phyloP scores from a whole-genome alignment of 345 rosid genomes.

The Eucalyptus cladocalyx region DNA sequence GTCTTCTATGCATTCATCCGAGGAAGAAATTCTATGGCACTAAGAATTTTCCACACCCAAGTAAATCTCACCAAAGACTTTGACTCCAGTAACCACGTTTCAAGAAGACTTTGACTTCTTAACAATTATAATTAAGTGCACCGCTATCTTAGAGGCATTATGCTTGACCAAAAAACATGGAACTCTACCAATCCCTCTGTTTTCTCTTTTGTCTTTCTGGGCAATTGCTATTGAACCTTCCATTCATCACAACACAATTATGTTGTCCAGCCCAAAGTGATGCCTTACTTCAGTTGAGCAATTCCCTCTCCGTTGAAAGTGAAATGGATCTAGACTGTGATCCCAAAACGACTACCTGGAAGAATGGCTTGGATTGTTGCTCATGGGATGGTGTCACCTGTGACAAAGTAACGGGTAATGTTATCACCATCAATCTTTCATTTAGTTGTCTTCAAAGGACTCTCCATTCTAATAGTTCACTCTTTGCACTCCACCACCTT shows the following conservation, averaged over 20 bases:
- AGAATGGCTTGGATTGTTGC: neutral
- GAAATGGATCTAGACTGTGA: neutral
- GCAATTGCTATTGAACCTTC: neutral
- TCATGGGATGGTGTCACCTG: neutral
- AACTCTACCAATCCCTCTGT: neutral
- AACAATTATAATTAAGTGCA: neutral
- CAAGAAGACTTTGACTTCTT: neutral
- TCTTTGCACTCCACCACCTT: neutral
- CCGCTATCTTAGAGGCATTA: neutral
- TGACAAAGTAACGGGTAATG: neutral
- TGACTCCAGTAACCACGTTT: neutral
- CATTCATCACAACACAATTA: neutral
- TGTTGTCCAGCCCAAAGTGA: neutral
- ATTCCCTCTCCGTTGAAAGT: neutral
- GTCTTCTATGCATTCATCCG: fast-evolving
- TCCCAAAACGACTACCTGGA: neutral
- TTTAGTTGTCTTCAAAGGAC: neutral
- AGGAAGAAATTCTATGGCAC: neutral
- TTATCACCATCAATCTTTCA: neutral
- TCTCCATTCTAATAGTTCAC: neutral
- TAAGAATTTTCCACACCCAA: neutral
- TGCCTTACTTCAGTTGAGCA: neutral
- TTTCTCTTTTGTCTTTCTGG: neutral
- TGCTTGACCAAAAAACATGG: neutral
- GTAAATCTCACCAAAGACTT: neutral